Conservation (phyloP, 208 protist genomes). For the Trypanosoma caninum region DNA sequence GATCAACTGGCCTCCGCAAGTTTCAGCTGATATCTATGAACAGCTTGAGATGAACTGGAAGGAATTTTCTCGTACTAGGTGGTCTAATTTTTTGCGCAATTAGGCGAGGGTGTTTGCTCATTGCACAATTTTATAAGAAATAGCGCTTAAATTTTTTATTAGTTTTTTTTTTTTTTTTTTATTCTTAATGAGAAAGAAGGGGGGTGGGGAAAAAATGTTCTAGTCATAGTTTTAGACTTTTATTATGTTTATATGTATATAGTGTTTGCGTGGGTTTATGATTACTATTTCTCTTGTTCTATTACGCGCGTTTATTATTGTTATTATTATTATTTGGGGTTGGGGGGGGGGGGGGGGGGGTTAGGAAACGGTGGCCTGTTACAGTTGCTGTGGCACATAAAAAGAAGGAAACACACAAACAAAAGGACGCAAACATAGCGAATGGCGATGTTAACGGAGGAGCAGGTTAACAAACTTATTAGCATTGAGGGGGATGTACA, state of each 20-base stretch:
- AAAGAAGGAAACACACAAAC: conserved; percentile 11
- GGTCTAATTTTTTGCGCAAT: conserved; percentile 84
- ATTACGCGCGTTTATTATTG: not conserved
- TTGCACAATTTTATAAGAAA: too few species aligned
- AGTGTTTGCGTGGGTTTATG: not conserved
- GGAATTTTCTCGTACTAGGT: conserved; percentile 89
- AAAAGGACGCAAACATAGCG: not conserved
- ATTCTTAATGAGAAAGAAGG: not conserved
- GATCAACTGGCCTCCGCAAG: conserved; percentile 90
- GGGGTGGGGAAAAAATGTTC: not conserved
- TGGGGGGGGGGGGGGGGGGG: too few species aligned
- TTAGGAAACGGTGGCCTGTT: not conserved
- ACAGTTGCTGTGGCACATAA: too few species aligned
- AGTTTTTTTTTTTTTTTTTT: conserved; percentile 5
- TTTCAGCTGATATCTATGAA: conserved; percentile 79
- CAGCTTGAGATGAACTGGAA: conserved; percentile 93
- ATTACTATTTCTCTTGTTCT: not conserved
- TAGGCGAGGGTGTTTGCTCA: conserved; percentile 25
- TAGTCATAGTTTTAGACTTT: not conserved
- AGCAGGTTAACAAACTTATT: conserved; percentile 37
- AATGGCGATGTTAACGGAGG: conserved; percentile 26
- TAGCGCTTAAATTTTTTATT: too few species aligned
- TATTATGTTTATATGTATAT: not conserved
- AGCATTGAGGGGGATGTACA: conserved; percentile 62
- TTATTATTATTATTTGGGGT: not conserved